phyloP scores from a whole-genome alignment of 495 filamentous ascomycete genomes.

The Lophium mytilinum region DNA sequence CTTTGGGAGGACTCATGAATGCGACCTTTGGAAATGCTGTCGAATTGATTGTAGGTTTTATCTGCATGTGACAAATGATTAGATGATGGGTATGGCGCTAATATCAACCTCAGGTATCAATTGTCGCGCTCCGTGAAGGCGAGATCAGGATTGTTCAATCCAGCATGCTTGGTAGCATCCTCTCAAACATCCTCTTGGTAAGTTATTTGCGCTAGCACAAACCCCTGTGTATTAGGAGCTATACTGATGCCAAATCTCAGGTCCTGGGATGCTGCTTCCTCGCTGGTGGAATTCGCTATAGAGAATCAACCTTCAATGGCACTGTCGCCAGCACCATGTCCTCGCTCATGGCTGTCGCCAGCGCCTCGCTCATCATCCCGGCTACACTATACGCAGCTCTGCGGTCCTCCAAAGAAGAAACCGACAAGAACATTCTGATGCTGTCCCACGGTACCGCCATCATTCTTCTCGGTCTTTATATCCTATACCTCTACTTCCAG shows the following conservation, averaged over 20 bases:
- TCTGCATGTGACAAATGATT: no score
- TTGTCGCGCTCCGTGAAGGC: conserved; percentile 75
- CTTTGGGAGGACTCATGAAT: conserved; percentile 86
- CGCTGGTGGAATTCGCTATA: conserved; percentile 64
- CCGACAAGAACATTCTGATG: conserved; percentile 59
- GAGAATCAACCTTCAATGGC: conserved; percentile 71
- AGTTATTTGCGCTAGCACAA: conserved; percentile 1
- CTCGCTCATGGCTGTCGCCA: conserved; percentile 87
- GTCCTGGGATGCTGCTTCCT: conserved; percentile 95
- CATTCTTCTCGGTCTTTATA: conserved; percentile 80
- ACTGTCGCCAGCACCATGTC: conserved; percentile 94
- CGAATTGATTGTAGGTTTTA: conserved; percentile 76
- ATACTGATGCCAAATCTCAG: conserved; percentile 4
- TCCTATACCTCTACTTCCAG: conserved; percentile 87
- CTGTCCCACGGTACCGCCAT: conserved; percentile 87
- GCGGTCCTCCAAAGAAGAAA: conserved; percentile 34
- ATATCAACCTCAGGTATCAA: conserved; percentile 60
- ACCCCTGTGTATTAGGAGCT: background rate
- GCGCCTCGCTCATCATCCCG: conserved; percentile 87
- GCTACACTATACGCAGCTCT: conserved; percentile 65
- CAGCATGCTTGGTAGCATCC: conserved; percentile 93
- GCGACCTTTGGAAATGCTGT: conserved; percentile 97
- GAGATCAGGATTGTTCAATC: conserved; percentile 95
- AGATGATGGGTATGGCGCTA: no score
- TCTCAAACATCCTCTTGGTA: conserved; percentile 87